Base-by-base conservation (phyloP, 139 green algal genomes). In the Chlorella ohadii region DNA sequence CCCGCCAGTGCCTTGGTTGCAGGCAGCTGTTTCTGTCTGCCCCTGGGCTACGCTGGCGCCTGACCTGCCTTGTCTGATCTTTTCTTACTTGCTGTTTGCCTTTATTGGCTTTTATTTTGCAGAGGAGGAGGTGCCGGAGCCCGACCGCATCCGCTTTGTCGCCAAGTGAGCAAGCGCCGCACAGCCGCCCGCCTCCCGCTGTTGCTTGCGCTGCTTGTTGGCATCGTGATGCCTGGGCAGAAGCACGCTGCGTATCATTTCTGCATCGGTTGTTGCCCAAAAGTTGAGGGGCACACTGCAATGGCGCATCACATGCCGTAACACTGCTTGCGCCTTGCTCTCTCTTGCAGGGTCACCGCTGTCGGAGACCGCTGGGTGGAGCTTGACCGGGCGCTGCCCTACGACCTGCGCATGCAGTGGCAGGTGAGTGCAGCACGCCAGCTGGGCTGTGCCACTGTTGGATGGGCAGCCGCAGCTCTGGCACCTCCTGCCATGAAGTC, bases 391-490 rank as follows among this genome's bases (percentile, higher is more conserved):
- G n/a, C 76, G 7, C 25, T 82, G 4, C 76, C 76, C 1, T 72
- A 82, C 36, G 76, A 72, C 76, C 25, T 82, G 22, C 76, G 59
- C 76, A 34, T 82, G 12, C 39, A 82, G 36, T 82, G 76, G 76
- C 25, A n/a, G 70, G 70, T 77, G 70, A 56, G 68, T n/a, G n/a
- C n/a, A 39, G 23, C 25, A 2, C 28, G 13, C 4, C 28, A 28
- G 12, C 13, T 33, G 64, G 9, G 6, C 64, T 71, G 28, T 71
- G 64, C 11, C 13, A 5, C 64, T 71, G 22, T 4, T 34, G 23
- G 22, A 17, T 33, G 64, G 13, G 28, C 25, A 39, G 64, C 4
- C 11, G 25, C 7, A 39, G 64, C n/a, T 71, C 28, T 31, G 33
- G n/a, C 64, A 38, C 28, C 64, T 39, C n/a, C n/a, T n/a, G n/a